Base-by-base conservation (phyloP, 106 monocot genomes). In the Alisma plantagoaquatica region DNA sequence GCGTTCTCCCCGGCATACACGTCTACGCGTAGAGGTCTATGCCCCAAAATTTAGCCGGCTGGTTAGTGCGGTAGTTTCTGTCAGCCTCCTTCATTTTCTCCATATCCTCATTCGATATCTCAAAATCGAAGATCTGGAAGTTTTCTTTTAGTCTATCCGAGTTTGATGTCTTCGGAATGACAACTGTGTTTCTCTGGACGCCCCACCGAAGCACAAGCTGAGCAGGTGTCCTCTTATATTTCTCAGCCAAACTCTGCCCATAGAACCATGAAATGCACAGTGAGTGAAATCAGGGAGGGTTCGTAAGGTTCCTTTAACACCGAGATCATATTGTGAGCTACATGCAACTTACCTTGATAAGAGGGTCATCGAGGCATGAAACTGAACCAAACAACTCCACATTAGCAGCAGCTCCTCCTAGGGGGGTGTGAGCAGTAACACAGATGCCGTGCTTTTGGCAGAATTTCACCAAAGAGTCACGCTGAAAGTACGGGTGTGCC, bases 391-490 rank as follows among this genome's bases (percentile, higher is more conserved):
- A 96, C 84, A 74, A 81, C 53, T 96, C 87, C 27, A 75, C 27
- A 47, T 96, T 96, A 22, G 88, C 88, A 57, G 94, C 59, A 46
- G 75, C 71, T 41, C 94, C 94, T 3, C 94, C 88, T 7, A 96
- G 58, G 29, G 94, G 94, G 52, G 94, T 96, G 54, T 96, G 94
- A 10, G 94, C 94, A 27, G 88, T 96, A 33, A 96, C 84, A 53
- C 70, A 81, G 33, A 96, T 65, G 2, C 80, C 80, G 35, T 96
- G 84, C 73, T 84, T 96, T 28, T 84, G 94, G 70, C 94, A 96
- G 64, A 96, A 96, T 61, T 84, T 96, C 31, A 96, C 84, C n/a
- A 96, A 78, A 51, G 77, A 84, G 30, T 96, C 94, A 18, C 94
- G 88, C 49, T 84, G 94, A 66, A 96, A 96, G 56, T 88, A 96